These are phyloP conservation scores for Juglanconis sp. DNA, from an alignment of 2,329 filamentous ascomycete genomes.

Conservation along the genomic window DNA sequence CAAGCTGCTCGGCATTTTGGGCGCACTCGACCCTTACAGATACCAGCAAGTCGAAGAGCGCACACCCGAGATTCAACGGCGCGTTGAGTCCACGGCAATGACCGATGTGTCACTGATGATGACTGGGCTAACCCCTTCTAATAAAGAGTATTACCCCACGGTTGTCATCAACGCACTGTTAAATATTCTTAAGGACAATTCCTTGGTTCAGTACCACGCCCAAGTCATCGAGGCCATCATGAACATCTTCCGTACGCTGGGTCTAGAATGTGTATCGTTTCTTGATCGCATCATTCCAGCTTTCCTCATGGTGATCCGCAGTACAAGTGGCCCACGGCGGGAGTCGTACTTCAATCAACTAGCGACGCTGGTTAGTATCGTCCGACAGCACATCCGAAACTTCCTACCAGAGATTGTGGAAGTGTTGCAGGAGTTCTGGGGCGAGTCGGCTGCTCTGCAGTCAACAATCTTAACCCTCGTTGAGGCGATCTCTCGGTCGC, in stretches of 20 bases:
- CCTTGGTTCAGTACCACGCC: conserved; percentile 85
- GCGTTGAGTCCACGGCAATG: conserved; percentile 61
- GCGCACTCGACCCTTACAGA: conserved; percentile 92
- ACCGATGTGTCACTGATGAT: conserved; percentile 98
- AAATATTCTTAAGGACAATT: conserved; percentile 86
- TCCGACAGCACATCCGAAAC: conserved; percentile 91
- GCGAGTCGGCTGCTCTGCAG: conserved; percentile 74
- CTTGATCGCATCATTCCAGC: conserved; percentile 91
- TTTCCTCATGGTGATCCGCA: conserved; percentile 84
- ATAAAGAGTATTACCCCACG: conserved; percentile 97
- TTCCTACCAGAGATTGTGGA: conserved; percentile 84
- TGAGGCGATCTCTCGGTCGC: conserved; percentile 86
- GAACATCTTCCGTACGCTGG: conserved; percentile 96
- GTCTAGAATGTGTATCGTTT: conserved; percentile 93
- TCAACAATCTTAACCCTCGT: conserved; percentile 88
- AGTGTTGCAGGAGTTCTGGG: conserved; percentile 88
- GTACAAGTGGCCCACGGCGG: conserved; percentile 71
- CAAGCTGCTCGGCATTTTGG: conserved; percentile 91
- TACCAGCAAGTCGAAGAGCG: conserved; percentile 92
- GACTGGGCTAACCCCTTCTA: conserved; percentile 92
- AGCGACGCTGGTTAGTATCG: conserved; percentile 87
- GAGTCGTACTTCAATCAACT: conserved; percentile 98
- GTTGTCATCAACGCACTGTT: conserved; percentile 96
- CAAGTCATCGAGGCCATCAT: conserved; percentile 96
- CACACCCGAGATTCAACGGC: conserved; percentile 74